Conservation (phyloP, 2,329 filamentous ascomycete genomes). For the Fusarium papillatum region DNA sequence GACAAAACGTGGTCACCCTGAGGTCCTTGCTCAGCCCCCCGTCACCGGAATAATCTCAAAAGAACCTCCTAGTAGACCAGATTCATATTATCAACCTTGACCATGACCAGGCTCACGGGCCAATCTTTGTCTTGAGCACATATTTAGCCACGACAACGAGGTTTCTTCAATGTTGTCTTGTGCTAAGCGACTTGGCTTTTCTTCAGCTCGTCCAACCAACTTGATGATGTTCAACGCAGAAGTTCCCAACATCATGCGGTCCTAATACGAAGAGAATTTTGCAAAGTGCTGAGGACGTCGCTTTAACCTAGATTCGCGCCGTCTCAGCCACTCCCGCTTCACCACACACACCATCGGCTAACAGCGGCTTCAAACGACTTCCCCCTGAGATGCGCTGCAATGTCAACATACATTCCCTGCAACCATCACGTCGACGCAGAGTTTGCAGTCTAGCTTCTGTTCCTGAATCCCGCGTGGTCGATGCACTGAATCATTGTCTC, state of each 20-base stretch:
- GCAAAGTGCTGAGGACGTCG: not conserved
- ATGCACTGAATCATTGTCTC: not conserved
- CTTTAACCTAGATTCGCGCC: not conserved
- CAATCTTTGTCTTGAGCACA: not conserved
- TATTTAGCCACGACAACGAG: not conserved
- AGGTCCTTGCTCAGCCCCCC: not conserved
- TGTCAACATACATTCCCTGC: not conserved
- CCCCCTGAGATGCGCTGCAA: not conserved
- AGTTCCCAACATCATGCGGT: not conserved
- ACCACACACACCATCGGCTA: constrained; percentile 5
- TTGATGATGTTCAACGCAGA: not conserved
- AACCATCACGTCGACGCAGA: not conserved
- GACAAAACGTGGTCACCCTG: not conserved
- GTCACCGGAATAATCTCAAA: not conserved
- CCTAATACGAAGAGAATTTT: not conserved
- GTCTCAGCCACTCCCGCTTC: not conserved
- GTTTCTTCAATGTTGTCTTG: not conserved
- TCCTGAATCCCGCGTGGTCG: not conserved
- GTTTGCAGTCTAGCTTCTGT: not conserved
- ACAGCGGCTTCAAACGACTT: not conserved
- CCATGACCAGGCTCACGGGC: not conserved
- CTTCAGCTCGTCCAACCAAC: not conserved
- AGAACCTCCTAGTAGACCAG: not conserved
- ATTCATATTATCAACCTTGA: not conserved
- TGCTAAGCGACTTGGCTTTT: not conserved